Evolutionary conservation across 139 green algal species (phyloP), one percentile per base, ranked within the genome.

Genomic region (Asterochloris erici): DNA sequence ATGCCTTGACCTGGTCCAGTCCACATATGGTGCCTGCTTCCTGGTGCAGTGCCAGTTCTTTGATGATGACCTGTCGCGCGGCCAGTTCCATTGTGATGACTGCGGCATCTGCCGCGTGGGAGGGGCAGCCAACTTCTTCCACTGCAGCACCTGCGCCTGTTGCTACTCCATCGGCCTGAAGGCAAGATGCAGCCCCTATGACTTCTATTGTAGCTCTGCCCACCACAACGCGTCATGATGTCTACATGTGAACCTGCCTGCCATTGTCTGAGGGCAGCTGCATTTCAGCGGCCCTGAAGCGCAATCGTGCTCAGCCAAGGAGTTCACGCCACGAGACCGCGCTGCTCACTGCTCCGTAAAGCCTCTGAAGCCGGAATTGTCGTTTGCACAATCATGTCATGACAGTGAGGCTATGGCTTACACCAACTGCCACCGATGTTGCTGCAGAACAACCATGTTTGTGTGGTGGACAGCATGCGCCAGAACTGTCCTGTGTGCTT

Each of bases 91-190:
- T 89, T 98, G 95, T 80, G 84, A 93, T 75, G 82, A 93, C 60
- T 96, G 93, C 79, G 93, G 91, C 84, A 97, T 98, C 78, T 98
- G 94, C 90, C 89, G 96, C 16, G 93, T 98, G 23, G 96, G 96
- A 26, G 96, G 96, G 9, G 82, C 88, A 0, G 86, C 95, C 0
- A 96, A 97, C 84, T 98, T 95, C 86, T 98, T 98, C 86, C 96
- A 98, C 90, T 98, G 96, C 89, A 27, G 85, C 27, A 95, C 88
- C 0, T 98, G 94, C 87, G 95, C 94, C 84, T 97, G 91, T 86
- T 99, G 96, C 91, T 98, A 98, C 86, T 86, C 85, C 66, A 88
- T 89, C 11, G 74, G 83, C 6, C 74, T 92, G 26, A 28, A 87
- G 84, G 89, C 88, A 78, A 16, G 68, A 29, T 74, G 68, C n/a